These are phyloP conservation scores for Arthroderma uncinatum DNA, from an alignment of 2,329 filamentous ascomycete species.

Conservation along the genomic window DNA sequence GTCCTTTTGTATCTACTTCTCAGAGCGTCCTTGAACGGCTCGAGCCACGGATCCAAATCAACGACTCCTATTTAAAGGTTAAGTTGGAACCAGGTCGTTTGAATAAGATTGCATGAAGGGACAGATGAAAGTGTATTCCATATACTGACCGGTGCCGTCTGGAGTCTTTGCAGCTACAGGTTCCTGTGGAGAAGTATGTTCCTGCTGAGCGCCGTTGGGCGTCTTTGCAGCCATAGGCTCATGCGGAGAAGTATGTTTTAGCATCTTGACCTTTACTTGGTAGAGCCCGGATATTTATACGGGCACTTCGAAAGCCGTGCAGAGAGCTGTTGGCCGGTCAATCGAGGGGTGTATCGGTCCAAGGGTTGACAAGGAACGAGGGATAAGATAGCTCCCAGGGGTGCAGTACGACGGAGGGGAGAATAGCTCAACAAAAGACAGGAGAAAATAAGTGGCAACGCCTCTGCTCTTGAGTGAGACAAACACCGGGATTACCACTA, in stretches of 20 bases:
- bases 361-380: background rate
- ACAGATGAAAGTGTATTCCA: background rate
- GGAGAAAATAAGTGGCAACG: background rate
- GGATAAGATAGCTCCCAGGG: background rate
- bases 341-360: background rate
- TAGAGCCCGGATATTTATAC: background rate
- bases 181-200: background rate
- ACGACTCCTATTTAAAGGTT: constrained; percentile 51
- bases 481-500: background rate
- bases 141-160: constrained; percentile 24
- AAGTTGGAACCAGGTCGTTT: constrained; percentile 5
- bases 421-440: background rate
- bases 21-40: constrained; percentile 69
- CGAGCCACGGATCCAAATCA: constrained; percentile 77
- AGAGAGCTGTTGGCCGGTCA: background rate
- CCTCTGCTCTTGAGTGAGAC: background rate
- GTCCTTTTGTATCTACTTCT: constrained; percentile 66
- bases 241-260: background rate
- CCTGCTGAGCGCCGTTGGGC: constrained; percentile 19
- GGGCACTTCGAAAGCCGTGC: background rate
- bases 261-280: background rate
- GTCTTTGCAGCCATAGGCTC: background rate
- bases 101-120: background rate
- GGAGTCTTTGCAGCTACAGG: constrained; percentile 7
- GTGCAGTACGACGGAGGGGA: background rate